Conservation (phyloP, 2,329 filamentous ascomycete species). For the Septoria linicola region DNA sequence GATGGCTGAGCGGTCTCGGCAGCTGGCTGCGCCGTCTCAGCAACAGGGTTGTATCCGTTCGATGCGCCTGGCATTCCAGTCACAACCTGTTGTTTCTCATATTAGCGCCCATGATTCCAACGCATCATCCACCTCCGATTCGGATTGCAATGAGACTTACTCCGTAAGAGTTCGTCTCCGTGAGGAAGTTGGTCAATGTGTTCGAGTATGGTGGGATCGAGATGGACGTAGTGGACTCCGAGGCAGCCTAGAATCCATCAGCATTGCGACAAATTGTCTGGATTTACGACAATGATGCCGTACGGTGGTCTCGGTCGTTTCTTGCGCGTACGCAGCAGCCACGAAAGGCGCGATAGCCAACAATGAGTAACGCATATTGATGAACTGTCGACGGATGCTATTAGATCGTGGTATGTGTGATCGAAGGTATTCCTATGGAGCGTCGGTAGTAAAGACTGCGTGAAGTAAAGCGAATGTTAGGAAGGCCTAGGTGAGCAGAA, state of each 20-base stretch:
- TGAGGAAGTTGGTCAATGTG: slow-evolving; percentile 46
- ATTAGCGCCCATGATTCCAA: neutral
- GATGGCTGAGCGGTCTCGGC: slow-evolving; percentile 28
- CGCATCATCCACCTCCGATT: too few species aligned
- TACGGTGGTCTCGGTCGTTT: slow-evolving; percentile 38
- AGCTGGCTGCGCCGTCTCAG: slow-evolving; percentile 31
- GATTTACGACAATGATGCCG: neutral
- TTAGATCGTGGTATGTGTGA: neutral
- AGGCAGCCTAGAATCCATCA: neutral
- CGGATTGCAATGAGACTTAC: slow-evolving; percentile 21
- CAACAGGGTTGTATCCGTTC: slow-evolving; percentile 39
- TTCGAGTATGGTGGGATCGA: slow-evolving; percentile 40
- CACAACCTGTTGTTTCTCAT: slow-evolving; percentile 41
- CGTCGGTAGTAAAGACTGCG: slow-evolving; percentile 1
- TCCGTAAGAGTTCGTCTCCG: slow-evolving; percentile 50
- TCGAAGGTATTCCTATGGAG: neutral
- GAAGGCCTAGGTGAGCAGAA: slow-evolving; percentile 6
- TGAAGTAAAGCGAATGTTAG: slow-evolving; percentile 7
- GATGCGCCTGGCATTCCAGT: slow-evolving; percentile 49
- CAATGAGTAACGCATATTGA: slow-evolving; percentile 50
- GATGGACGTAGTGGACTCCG: slow-evolving; percentile 2
- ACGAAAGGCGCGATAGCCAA: slow-evolving; percentile 46
- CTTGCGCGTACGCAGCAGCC: slow-evolving; percentile 45
- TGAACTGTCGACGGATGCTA: slow-evolving; percentile 3
- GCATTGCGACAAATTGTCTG: neutral